Percentiles rank a stretch among this genome's conserved stretches.
Conservation (phyloP, 257 asterid genomes). For the Scutellaria minor region DNA sequence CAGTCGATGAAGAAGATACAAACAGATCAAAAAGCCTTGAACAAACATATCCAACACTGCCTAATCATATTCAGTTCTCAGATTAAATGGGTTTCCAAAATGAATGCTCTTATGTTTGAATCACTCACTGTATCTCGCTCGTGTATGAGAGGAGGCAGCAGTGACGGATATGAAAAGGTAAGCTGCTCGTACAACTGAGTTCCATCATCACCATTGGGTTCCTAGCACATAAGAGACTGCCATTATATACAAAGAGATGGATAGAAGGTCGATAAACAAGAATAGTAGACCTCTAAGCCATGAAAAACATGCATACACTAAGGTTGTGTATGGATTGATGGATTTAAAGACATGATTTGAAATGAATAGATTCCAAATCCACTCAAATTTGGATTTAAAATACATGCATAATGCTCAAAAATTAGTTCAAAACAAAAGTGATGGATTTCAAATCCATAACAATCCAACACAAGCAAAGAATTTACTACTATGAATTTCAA, state of each 20-base stretch:
- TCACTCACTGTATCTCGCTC: constrained; percentile 85
- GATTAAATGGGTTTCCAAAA: background rate
- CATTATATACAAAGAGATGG: background rate
- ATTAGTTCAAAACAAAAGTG: too few species aligned
- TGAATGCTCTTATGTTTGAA: background rate
- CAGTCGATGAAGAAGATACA: background rate
- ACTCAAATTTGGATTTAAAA: too few species aligned
- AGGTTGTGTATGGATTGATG: too few species aligned
- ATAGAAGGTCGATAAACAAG: too few species aligned
- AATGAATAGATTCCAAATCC: too few species aligned
- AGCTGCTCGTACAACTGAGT: constrained; percentile 74
- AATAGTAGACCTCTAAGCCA: too few species aligned
- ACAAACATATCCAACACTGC: background rate
- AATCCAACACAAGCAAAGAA: too few species aligned
- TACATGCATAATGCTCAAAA: too few species aligned
- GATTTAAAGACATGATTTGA: too few species aligned
- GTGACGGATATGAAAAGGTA: constrained; percentile 77
- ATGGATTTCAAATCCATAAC: too few species aligned
- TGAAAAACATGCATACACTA: too few species aligned
- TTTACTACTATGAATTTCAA: background rate
- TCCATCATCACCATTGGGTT: constrained; percentile 49
- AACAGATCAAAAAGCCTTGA: background rate
- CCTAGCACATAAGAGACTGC: constrained; percentile 40
- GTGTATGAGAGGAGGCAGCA: constrained; percentile 75
- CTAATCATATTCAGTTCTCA: too few species aligned